A percentile compares a stretch with the other conserved stretches of the same genome.
These are phyloP conservation scores for Licmophora abbreviata DNA, from an alignment of 108 stramenopile species.

Conservation along the genomic window DNA sequence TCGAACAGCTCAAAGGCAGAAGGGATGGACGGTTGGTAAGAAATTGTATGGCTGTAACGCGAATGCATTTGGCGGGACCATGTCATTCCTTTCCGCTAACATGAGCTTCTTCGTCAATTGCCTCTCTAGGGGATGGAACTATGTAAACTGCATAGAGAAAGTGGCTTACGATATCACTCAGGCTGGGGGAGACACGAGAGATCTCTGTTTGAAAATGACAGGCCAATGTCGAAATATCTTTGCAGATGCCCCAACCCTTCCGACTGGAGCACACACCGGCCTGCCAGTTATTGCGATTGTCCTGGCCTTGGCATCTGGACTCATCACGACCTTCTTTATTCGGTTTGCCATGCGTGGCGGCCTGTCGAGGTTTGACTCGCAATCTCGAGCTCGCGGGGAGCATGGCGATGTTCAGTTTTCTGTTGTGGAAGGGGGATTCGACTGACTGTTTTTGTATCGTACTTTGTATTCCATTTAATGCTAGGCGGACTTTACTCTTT, in stretches of 20 bases:
- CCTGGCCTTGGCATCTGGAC: no score
- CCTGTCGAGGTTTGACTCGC: no score
- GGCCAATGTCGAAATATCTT: conserved; percentile 41
- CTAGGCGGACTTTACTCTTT: no score
- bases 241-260: neutral
- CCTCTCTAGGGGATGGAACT: conserved; percentile 42
- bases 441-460: no score
- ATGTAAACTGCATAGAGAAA: conserved; percentile 50
- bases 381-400: no score
- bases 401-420: no score
- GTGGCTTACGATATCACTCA: conserved; percentile 21
- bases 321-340: no score
- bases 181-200: conserved; percentile 2
- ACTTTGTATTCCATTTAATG: no score
- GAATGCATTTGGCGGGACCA: neutral
- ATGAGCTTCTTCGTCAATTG: neutral
- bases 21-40: conserved; percentile 37
- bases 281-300: no score
- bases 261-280: no score
- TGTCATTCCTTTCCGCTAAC: neutral
- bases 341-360: no score
- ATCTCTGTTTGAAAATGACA: conserved; percentile 42
- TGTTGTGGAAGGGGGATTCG: no score
- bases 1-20: neutral
- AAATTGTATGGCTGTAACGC: neutral